Evolutionary conservation across 2,329 filamentous ascomycete genomes (phyloP).

Genomic region (Fusarium sororula): DNA sequence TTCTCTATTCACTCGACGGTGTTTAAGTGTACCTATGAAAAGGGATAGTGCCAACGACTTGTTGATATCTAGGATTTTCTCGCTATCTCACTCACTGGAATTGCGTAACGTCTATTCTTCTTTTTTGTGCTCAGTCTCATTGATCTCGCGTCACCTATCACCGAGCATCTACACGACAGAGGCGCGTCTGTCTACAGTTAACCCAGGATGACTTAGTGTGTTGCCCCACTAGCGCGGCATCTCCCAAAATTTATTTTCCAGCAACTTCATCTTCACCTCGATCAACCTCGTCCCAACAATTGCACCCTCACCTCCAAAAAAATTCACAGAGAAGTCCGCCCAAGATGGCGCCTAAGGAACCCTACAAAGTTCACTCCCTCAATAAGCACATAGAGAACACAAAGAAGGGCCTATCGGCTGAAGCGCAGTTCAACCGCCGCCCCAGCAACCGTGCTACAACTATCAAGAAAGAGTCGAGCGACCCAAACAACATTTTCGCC

Average conservation of each 20-base stretch:
- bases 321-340: conserved; percentile 13
- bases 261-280: conserved; percentile 31
- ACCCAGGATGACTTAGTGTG: neutral
- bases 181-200: conserved; percentile 21
- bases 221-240: conserved; percentile 35
- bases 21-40: neutral
- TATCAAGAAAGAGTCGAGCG: conserved; percentile 46
- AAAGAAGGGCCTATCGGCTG: conserved; percentile 48
- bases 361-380: conserved; percentile 50
- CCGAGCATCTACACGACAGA: conserved; percentile 24
- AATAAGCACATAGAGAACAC: conserved; percentile 51
- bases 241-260: conserved; percentile 42
- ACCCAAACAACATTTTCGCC: conserved; percentile 44
- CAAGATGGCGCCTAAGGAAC: conserved; percentile 50
- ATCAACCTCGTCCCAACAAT: conserved; percentile 32
- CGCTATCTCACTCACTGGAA: too few species aligned
- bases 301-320: conserved; percentile 34
- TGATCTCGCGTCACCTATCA: neutral
- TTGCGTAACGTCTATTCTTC: neutral
- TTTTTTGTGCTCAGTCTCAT: neutral
- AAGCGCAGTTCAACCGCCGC: conserved; percentile 47
- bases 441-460: conserved; percentile 38
- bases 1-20: neutral
- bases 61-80: neutral
- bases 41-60: neutral